Percentiles rank a stretch among this genome's conserved stretches.
Evolutionary conservation across 2,329 filamentous ascomycete genomes (phyloP).

Genomic region (Huntiella moniliformis): DNA sequence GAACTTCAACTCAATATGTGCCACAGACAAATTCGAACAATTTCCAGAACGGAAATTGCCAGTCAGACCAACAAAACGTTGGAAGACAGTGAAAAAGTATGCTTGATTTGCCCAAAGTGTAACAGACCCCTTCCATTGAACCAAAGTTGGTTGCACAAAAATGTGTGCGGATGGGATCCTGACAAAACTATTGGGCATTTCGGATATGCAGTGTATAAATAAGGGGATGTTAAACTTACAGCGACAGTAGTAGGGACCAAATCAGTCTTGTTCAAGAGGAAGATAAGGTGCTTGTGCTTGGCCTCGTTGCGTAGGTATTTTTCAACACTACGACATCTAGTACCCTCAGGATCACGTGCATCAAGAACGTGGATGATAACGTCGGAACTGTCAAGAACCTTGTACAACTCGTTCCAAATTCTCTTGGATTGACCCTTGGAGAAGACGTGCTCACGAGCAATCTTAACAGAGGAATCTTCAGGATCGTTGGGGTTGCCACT

Average conservation of each 20-base stretch:
- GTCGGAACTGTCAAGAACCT: conserved; percentile 66
- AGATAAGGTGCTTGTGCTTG: conserved; percentile 74
- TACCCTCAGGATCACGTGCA: conserved; percentile 75
- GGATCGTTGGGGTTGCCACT: conserved; percentile 47
- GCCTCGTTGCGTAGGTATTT: conserved; percentile 83
- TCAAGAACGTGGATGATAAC: conserved; percentile 91
- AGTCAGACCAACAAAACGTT: conserved; percentile 29
- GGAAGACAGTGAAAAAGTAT: conserved; percentile 24
- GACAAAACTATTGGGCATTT: conserved; percentile 53
- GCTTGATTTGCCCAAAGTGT: conserved; percentile 94
- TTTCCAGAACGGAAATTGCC: conserved; percentile 79
- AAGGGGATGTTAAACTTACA: conserved; percentile 45
- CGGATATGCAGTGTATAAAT: background rate
- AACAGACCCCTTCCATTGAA: conserved; percentile 83
- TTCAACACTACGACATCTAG: conserved; percentile 58
- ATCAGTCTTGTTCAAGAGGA: conserved; percentile 37
- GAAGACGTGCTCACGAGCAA: conserved; percentile 72
- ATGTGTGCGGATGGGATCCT: conserved; percentile 43
- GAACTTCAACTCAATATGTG: conserved; percentile 96
- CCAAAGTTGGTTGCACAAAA: conserved; percentile 21
- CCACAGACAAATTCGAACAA: conserved; percentile 56
- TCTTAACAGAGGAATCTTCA: conserved; percentile 29
- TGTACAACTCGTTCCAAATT: conserved; percentile 93
- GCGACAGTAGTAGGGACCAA: conserved; percentile 81
- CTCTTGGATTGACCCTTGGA: conserved; percentile 87